These are phyloP conservation scores for Phytophthora citrophthora DNA, from an alignment of 352 stramenopile genomes.

Conservation along the genomic window DNA sequence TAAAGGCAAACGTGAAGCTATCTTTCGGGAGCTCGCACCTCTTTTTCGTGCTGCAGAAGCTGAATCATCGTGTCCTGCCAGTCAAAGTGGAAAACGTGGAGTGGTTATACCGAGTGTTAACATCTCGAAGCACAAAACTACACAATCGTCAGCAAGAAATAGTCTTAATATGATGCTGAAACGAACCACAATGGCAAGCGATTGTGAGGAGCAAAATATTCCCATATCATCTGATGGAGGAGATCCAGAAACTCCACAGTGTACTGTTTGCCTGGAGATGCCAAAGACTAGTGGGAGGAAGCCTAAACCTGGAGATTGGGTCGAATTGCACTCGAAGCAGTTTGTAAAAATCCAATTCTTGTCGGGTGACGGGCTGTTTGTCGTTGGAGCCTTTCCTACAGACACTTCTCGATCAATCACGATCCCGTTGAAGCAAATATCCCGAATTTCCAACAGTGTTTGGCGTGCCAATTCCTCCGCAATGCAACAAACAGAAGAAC, in stretches of 20 bases:
- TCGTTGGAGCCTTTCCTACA: slow-evolving; percentile 28
- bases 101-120: slow-evolving; percentile 21
- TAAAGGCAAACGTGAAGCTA: slow-evolving; percentile 25
- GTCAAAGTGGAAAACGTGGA: not conserved
- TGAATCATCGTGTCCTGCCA: not conserved
- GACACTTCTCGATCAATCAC: slow-evolving; percentile 28
- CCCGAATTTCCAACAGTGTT: slow-evolving; percentile 43
- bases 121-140: slow-evolving; percentile 9
- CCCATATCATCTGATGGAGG: slow-evolving; percentile 1
- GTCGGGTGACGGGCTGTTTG: slow-evolving; percentile 36
- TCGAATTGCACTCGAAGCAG: slow-evolving; percentile 52
- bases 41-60: slow-evolving; percentile 29
- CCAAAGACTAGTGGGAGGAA: slow-evolving; percentile 3
- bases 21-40: slow-evolving; percentile 29
- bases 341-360: slow-evolving; percentile 56
- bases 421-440: slow-evolving; percentile 35
- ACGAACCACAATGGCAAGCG: not conserved
- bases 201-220: not conserved
- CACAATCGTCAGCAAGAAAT: not conserved
- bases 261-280: not conserved
- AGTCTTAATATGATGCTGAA: slow-evolving; percentile 4
- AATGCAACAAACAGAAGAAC: slow-evolving; percentile 2
- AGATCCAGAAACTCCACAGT: not conserved
- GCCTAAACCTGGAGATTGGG: slow-evolving; percentile 56
- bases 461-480: slow-evolving; percentile 42